phyloP scores from a whole-genome alignment of 1,284 basidiomycete genomes.

The Termitomyces sp. region DNA sequence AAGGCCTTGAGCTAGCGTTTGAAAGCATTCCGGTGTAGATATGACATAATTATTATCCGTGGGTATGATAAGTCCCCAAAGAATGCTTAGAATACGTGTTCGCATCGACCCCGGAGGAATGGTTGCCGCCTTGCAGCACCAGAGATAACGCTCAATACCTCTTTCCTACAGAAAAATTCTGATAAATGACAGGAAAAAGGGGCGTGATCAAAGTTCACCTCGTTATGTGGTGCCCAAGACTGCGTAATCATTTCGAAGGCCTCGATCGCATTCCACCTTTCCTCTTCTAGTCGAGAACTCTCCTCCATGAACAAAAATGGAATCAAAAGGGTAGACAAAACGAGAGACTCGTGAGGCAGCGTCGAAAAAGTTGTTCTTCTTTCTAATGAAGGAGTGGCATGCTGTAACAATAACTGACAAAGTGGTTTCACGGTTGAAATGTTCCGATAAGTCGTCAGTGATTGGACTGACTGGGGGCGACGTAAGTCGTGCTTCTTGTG shows the following conservation, averaged over 20 bases:
- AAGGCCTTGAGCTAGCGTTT: conserved; percentile 47
- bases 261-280: conserved; percentile 53
- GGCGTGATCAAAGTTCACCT: conserved; percentile 33
- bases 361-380: conserved; percentile 22
- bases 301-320: conserved; percentile 45
- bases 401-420: conserved; percentile 35
- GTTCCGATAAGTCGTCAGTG: conserved; percentile 23
- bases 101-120: conserved; percentile 35
- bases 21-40: conserved; percentile 43
- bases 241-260: conserved; percentile 52
- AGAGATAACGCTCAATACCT: conserved; percentile 53
- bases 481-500: conserved; percentile 29
- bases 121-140: conserved; percentile 60
- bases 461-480: conserved; percentile 36
- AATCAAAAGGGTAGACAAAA: conserved; percentile 51
- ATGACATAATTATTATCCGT: conserved; percentile 38
- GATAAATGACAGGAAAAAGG: neutral
- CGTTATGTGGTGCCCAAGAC: conserved; percentile 49
- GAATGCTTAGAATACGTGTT: conserved; percentile 41
- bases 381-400: conserved; percentile 32
- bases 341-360: conserved; percentile 52
- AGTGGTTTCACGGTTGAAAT: conserved; percentile 34
- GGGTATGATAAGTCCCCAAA: conserved; percentile 46
- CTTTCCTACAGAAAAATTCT: conserved; percentile 30
- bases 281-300: conserved; percentile 37